Base-by-base conservation (phyloP, 129 eudicot species). In the Flaveria trinervia region DNA sequence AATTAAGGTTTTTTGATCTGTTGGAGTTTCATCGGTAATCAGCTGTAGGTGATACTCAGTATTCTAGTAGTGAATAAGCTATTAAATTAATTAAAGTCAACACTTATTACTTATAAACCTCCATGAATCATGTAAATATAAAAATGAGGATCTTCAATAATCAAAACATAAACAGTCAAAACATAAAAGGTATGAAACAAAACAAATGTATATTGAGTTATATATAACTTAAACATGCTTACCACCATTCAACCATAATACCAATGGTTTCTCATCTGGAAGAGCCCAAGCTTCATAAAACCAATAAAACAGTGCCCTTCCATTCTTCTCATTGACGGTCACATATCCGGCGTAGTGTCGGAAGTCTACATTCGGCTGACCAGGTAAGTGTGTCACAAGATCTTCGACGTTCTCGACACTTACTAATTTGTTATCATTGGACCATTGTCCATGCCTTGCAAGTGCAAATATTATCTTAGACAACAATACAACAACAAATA, bases 171-270 rank as follows among this genome's bases (percentile, higher is more conserved):
- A 17, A 55, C 28, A 26, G 28, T 26, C 25, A 18, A 55, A 18
- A 55, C 61, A 55, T 18, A 55, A 17, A 55, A 0, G 5, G 23
- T 8, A 20, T 22, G 17, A 68, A 3, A 2, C 11, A 60, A 17
- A 45, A 45, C 56, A 60, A 8, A 15, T 59, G n/a, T 9, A 20
- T 10, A 23, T 74, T n/a, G 43, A 33, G 39, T 33, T 33, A 4
- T 33, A 33, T 33, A 33, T 0, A 33, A 57, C 55, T 41, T 41
- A 39, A 15, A 11, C 57, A 62, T 46, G 72, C 82, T 83, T 86
- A 88, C 96, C 96, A 72, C 96, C 96, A 73, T 90, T 90, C 7
- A 90, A 88, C 96, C 96, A 90, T 55, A 90, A 55, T 9, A 90
- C 96, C 84, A 90, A 55, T 41, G 96, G 96, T 72, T 90, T 90